Evolutionary conservation across 192 early-diverging fungal species (phyloP).

Genomic region (Geranomyces variabilis): DNA sequence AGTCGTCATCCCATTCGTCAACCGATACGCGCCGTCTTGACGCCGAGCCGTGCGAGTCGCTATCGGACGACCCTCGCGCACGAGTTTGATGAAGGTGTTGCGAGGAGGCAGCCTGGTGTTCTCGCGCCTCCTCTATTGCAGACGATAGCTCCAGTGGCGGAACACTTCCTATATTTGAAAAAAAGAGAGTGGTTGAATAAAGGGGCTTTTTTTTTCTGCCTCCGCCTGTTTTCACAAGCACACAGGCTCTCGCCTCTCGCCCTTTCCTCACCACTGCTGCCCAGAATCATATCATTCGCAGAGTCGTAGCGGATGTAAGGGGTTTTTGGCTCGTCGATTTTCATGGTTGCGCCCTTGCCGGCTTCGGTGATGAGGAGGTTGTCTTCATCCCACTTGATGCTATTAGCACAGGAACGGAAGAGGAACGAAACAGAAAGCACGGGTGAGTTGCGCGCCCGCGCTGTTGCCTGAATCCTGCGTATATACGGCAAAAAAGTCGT

Average conservation of each 20-base stretch:
- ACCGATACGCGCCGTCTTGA: slow-evolving; percentile 23
- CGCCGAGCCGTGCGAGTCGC: neutral
- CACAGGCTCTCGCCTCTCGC: neutral
- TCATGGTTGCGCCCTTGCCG: slow-evolving; percentile 92
- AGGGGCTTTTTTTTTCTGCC: neutral
- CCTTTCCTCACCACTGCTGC: slow-evolving; percentile 45
- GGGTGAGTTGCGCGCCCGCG: neutral
- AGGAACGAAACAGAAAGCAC: neutral
- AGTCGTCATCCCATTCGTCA: slow-evolving; percentile 58
- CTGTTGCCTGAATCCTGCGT: neutral
- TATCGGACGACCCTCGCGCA: neutral
- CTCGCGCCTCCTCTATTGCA: slow-evolving; percentile 29
- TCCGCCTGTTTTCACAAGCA: no score
- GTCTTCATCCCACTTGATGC: slow-evolving; percentile 94
- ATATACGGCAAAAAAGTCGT: neutral
- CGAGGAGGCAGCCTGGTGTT: neutral
- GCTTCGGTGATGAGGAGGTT: slow-evolving; percentile 86
- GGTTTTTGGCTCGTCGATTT: slow-evolving; percentile 94
- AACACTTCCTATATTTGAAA: slow-evolving; percentile 22
- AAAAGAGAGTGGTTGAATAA: slow-evolving; percentile 22
- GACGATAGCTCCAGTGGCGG: slow-evolving; percentile 41
- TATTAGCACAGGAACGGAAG: slow-evolving; percentile 25
- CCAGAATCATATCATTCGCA: slow-evolving; percentile 73
- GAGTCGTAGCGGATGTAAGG: slow-evolving; percentile 90
- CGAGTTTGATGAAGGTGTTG: no score